phyloP scores from a whole-genome alignment of 768 basidiomycete species.

The Neoboletus subvelutipes region DNA sequence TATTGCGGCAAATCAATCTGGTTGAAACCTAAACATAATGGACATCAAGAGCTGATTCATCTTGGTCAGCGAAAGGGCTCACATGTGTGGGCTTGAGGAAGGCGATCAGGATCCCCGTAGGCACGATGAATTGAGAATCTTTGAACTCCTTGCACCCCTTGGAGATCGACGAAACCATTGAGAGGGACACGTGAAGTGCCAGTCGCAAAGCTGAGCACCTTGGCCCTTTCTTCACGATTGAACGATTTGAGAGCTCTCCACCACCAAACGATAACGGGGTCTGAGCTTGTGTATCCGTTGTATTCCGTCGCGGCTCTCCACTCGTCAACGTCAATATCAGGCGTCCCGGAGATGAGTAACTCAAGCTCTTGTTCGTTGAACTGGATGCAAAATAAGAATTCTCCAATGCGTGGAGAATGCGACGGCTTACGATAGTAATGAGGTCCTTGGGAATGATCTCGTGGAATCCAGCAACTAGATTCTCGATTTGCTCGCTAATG shows the following conservation, averaged over 20 bases:
- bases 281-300: conserved; percentile 82
- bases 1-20: conserved; percentile 95
- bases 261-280: conserved; percentile 98
- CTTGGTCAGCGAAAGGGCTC: conserved; percentile 29
- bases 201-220: conserved; percentile 96
- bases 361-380: conserved; percentile 96
- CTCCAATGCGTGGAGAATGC: background rate
- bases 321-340: conserved; percentile 98
- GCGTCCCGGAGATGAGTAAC: conserved; percentile 92
- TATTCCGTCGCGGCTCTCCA: conserved; percentile 93
- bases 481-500: conserved; percentile 94
- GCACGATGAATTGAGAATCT: conserved; percentile 95
- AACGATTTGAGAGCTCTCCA: conserved; percentile 98
- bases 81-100: conserved; percentile 92
- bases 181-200: conserved; percentile 91
- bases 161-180: conserved; percentile 92
- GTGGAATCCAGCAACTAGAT: conserved; percentile 87
- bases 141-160: conserved; percentile 91
- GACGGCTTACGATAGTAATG: conserved; percentile 75
- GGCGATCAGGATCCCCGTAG: conserved; percentile 79
- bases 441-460: conserved; percentile 98
- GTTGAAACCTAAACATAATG: conserved; percentile 70
- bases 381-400: conserved; percentile 38
- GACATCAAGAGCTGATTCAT: conserved; percentile 14
- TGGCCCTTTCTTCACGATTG: conserved; percentile 93